Evolutionary conservation across 2,329 filamentous ascomycete genomes (phyloP).

Genomic region (Aspergillus sclerotialis): DNA sequence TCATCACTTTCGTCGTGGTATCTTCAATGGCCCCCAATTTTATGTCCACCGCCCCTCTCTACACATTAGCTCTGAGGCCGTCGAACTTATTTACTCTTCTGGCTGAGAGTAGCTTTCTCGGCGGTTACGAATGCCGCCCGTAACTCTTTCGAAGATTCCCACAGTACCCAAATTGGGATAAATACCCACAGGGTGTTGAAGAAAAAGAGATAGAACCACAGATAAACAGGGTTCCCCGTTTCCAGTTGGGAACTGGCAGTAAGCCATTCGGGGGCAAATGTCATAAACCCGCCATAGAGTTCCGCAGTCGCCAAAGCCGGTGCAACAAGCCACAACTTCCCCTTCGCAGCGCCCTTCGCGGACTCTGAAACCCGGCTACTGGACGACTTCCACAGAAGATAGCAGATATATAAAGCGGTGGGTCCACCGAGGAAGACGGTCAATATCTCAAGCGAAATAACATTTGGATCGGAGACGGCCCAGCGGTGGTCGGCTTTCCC

Average conservation of each 20-base stretch:
- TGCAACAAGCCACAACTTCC: slow-evolving; percentile 50
- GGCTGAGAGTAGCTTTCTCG: slow-evolving; percentile 12
- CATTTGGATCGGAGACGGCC: slow-evolving; percentile 52
- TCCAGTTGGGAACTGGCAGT: slow-evolving; percentile 51
- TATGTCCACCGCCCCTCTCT: too few species aligned
- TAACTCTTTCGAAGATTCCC: slow-evolving; percentile 43
- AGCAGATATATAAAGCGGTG: slow-evolving; percentile 52
- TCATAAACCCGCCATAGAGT: slow-evolving; percentile 59
- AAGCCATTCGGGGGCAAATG: slow-evolving; percentile 60
- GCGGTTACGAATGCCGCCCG: slow-evolving; percentile 27
- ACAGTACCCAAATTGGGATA: slow-evolving; percentile 52
- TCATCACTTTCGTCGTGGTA: too few species aligned
- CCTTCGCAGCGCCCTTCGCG: slow-evolving; percentile 20
- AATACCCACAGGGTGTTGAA: slow-evolving; percentile 60
- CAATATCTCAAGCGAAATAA: slow-evolving; percentile 54
- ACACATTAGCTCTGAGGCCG: too few species aligned
- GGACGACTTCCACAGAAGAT: slow-evolving; percentile 36
- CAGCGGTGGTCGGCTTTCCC: slow-evolving; percentile 57
- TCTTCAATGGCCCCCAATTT: too few species aligned
- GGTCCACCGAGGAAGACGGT: slow-evolving; percentile 56
- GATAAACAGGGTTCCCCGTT: slow-evolving; percentile 54
- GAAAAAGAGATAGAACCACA: slow-evolving; percentile 58
- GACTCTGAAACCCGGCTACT: slow-evolving; percentile 9
- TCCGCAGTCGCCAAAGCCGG: slow-evolving; percentile 55
- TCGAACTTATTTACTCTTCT: slow-evolving; percentile 19